Evolutionary conservation across 1,284 basidiomycete species (phyloP).

Genomic region (Cutaneotrichosporon cavernicola): DNA sequence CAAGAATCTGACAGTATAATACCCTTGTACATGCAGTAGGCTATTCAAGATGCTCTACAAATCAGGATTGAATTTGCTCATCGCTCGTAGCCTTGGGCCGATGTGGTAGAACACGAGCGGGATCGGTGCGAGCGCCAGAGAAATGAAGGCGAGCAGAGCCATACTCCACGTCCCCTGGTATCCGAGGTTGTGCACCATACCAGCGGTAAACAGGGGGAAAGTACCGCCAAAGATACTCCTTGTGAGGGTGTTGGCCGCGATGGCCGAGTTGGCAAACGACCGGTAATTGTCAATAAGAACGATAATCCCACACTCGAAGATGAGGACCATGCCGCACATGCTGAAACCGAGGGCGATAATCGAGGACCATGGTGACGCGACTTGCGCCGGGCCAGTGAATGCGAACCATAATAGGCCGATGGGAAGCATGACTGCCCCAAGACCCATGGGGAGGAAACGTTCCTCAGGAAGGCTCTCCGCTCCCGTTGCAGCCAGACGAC

Average conservation of each 20-base stretch:
- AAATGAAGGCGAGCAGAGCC: constrained; percentile 23
- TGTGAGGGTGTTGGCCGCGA: constrained; percentile 32
- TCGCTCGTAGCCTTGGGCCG: constrained; percentile 18
- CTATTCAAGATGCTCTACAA: constrained; percentile 10
- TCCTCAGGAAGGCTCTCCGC: constrained; percentile 24
- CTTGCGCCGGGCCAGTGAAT: constrained; percentile 31
- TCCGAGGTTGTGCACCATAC: constrained; percentile 31
- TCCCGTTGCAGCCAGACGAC: constrained; percentile 5
- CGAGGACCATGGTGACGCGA: constrained; percentile 22
- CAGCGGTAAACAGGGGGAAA: constrained; percentile 30
- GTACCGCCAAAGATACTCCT: constrained; percentile 24
- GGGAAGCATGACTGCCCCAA: constrained; percentile 22
- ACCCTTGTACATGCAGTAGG: too few relatives aligned
- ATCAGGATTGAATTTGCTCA: constrained; percentile 20
- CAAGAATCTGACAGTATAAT: too few relatives aligned
- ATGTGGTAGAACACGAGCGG: constrained; percentile 23
- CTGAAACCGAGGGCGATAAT: constrained; percentile 28
- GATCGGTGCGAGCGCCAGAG: constrained; percentile 23
- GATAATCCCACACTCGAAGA: constrained; percentile 29
- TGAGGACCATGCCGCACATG: constrained; percentile 30
- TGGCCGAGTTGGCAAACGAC: constrained; percentile 29
- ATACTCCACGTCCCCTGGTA: constrained; percentile 25
- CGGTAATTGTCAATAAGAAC: constrained; percentile 29
- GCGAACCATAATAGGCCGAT: constrained; percentile 34
- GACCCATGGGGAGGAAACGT: constrained; percentile 29